Base-by-base conservation (phyloP, 192 early-diverging fungal species). In the Rhizophagus sp. region DNA sequence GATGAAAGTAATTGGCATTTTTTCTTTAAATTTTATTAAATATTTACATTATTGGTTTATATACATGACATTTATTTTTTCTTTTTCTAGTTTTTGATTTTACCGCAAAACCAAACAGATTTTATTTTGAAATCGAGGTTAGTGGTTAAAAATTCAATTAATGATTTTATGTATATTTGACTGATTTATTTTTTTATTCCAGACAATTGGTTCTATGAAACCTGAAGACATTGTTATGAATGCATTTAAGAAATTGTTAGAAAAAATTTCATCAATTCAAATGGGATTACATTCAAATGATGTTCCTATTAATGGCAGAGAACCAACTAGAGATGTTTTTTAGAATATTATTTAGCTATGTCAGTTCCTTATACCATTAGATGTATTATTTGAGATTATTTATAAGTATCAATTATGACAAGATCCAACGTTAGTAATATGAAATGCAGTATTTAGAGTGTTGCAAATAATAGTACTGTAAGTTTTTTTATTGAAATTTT, bases 81-180 rank as follows among this genome's bases (percentile, higher is more conserved):
- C 19, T 70, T 65, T 41, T 8, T 49, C 36, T 77, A 87, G 86
- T 88, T 57, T 96, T 94, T 80, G 94, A 96, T 79, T 95, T 87
- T 62, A 96, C 92, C 73, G 94, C 93, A 17, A 93, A 91, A 81
- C 95, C 95, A 3, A 92, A 90, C 36, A 85, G 85, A 47, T 96
- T 92, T 73, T 96, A 96, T 80, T 91, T 94, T 81, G 88, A 89
- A 72, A 85, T 93, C 25, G 95, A 96, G 87, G 89, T 91, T 84
- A 25, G 33, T 33, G 24, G 39, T 11, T 7, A 73, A 44, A 25
- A 63, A 52, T 80, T 41, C 9, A 30, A 15, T 19, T 41, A 15
- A 61, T 65, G 13, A 22, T 52, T 25, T 30, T 65, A 6, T 61
- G 63, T 67, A 67, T 24, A 49, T 47, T 27, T 52, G 27, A 7